Percentiles rank a stretch among this genome's conserved stretches.
These are phyloP conservation scores for Coprinopsis strossmayeri DNA, from an alignment of 768 basidiomycete species.

Conservation along the genomic window DNA sequence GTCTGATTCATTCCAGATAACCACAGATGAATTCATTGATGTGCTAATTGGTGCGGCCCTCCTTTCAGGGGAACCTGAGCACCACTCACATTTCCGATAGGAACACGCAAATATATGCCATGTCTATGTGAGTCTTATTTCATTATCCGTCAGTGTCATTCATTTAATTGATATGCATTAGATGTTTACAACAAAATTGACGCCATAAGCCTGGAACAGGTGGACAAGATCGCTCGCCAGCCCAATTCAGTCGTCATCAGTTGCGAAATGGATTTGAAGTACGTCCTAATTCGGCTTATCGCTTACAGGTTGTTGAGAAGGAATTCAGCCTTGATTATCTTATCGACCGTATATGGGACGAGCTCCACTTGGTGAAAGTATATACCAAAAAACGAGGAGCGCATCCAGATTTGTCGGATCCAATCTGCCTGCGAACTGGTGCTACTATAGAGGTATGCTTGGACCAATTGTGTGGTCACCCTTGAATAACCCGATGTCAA, in stretches of 20 bases:
- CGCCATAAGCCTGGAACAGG: conserved; percentile 73
- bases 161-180: conserved; percentile 19
- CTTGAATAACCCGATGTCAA: conserved; percentile 18
- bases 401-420: conserved; percentile 87
- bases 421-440: conserved; percentile 84
- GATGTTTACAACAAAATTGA: conserved; percentile 98
- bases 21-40: conserved; percentile 95
- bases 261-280: conserved; percentile 94
- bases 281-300: conserved; percentile 15
- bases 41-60: conserved; percentile 74
- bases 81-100: conserved; percentile 26
- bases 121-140: conserved; percentile 64
- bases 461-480: background rate
- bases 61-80: background rate
- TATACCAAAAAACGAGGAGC: conserved; percentile 98
- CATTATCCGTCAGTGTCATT: background rate
- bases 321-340: conserved; percentile 64
- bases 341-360: conserved; percentile 73
- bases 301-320: too few relatives aligned
- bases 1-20: conserved; percentile 50
- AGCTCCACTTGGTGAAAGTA: conserved; percentile 78
- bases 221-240: conserved; percentile 77
- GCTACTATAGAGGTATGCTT: conserved; percentile 79
- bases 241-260: conserved; percentile 91
- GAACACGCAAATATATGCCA: conserved; percentile 91